Conservation (phyloP, 2,329 filamentous ascomycete species). For the Fusarium keratoplasticum region DNA sequence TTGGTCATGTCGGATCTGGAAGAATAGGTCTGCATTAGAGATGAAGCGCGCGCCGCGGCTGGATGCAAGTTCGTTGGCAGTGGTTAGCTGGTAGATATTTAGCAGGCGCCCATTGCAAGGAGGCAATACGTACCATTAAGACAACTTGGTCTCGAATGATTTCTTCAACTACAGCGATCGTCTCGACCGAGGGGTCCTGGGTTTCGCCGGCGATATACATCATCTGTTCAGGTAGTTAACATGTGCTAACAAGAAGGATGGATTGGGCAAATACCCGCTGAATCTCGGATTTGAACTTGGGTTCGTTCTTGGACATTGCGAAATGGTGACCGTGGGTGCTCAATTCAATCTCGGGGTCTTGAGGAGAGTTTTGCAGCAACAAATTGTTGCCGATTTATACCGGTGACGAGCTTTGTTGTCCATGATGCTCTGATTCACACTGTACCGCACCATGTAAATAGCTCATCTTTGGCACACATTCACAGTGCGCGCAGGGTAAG, state of each 20-base stretch:
- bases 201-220: slow-evolving; percentile 35
- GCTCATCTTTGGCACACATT: neutral
- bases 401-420: neutral
- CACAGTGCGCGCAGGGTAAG: neutral
- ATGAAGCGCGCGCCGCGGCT: slow-evolving; percentile 91
- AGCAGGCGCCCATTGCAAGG: neutral
- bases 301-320: neutral
- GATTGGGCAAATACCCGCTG: neutral
- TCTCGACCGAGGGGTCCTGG: slow-evolving; percentile 72
- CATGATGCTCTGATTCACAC: neutral
- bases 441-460: neutral
- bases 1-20: slow-evolving; percentile 94
- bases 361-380: neutral
- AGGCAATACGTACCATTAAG: slow-evolving; percentile 74
- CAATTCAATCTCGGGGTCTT: neutral
- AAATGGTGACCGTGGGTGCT: neutral
- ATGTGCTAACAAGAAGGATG: neutral
- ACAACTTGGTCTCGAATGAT: slow-evolving; percentile 96
- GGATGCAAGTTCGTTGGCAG: slow-evolving; percentile 88
- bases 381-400: neutral
- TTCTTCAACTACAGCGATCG: slow-evolving; percentile 92
- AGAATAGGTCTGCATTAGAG: slow-evolving; percentile 90
- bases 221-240: slow-evolving; percentile 16
- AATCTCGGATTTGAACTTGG: slow-evolving; percentile 16
- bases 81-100: slow-evolving; percentile 69